phyloP scores from a whole-genome alignment of 169 alveolate genomes.

The Babesia sp. region DNA sequence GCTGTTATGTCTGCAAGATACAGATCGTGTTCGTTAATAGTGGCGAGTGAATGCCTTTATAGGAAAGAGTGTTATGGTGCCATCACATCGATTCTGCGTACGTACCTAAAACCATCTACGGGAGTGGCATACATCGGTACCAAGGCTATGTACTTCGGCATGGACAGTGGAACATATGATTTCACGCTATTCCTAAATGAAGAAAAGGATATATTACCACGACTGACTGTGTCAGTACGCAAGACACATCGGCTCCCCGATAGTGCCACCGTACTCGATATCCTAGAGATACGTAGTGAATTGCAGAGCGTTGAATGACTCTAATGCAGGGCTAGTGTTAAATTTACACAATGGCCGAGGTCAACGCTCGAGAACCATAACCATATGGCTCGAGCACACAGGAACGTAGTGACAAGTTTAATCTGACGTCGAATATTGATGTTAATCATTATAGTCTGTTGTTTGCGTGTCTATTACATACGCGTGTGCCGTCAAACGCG shows the following conservation, averaged over 20 bases:
- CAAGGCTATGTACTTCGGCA: slow-evolving; percentile 62
- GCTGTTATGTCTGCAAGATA: background rate
- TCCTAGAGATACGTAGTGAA: slow-evolving; percentile 20
- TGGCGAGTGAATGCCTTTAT: slow-evolving; percentile 61
- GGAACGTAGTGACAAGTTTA: too few relatives aligned
- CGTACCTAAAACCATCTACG: slow-evolving; percentile 7
- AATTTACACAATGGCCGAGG: too few relatives aligned
- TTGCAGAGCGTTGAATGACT: too few relatives aligned
- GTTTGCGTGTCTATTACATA: too few relatives aligned
- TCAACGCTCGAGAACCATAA: too few relatives aligned
- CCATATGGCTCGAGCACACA: too few relatives aligned
- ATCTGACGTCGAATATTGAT: too few relatives aligned
- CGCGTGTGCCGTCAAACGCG: background rate
- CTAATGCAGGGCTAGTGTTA: too few relatives aligned
- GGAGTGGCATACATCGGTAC: slow-evolving; percentile 68
- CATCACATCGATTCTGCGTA: slow-evolving; percentile 21
- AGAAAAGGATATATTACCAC: background rate
- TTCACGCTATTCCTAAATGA: slow-evolving; percentile 22
- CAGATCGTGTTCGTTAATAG: slow-evolving; percentile 17
- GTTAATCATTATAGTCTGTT: too few relatives aligned
- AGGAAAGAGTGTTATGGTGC: slow-evolving; percentile 47
- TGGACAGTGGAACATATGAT: slow-evolving; percentile 64
- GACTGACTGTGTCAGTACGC: slow-evolving; percentile 21
- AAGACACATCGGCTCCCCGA: slow-evolving; percentile 18
- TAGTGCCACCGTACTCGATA: slow-evolving; percentile 57